Base-by-base conservation (phyloP, 2,329 filamentous ascomycete species). In the Fusarium mexicanum region DNA sequence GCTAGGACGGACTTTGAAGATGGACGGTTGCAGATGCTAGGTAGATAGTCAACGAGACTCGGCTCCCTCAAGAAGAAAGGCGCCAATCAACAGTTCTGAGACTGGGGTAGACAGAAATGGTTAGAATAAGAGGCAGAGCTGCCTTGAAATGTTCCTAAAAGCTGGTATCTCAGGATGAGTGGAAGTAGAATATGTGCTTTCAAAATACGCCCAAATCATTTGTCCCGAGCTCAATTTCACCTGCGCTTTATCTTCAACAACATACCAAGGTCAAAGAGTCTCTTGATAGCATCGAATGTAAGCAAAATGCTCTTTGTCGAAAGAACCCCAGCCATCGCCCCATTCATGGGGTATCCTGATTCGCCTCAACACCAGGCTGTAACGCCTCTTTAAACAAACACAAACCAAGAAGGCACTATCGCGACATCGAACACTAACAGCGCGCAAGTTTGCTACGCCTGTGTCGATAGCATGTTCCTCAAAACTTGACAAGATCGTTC, bases 281-380 rank as follows among this genome's bases (percentile, higher is more conserved):
- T 24, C 22, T 59, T 24, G 6, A 10, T 37, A 16, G 20, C 12
- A 40, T 41, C 1, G 20, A 54, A 35, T 60, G 18, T 10, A 18
- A 29, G 26, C 17, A n/a, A 58, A 44, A 35, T 53, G 14, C 18
- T 47, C 20, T 38, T 17, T 50, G 47, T 37, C 60, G 58, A 58
- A 58, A 53, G 24, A 40, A 46, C 41, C 60, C 60, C 22, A 50
- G 53, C 40, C 18, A 41, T 51, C 22, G 24, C 67, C 66, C 43
- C 46, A 40, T 48, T 14, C 26, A 37, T 38, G 14, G 35, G 41
- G 67, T 71, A 70, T 70, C 44, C 64, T 58, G 50, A 58, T 73
- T 74, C 71, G 71, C 71, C 71, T 37, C 43, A 73, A 73, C 71
- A 74, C 71, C 71, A 61, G 66, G 66, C 71, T 74, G 40, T 31